phyloP scores from a whole-genome alignment of 805 yeast species.

The Candida nitratophila region DNA sequence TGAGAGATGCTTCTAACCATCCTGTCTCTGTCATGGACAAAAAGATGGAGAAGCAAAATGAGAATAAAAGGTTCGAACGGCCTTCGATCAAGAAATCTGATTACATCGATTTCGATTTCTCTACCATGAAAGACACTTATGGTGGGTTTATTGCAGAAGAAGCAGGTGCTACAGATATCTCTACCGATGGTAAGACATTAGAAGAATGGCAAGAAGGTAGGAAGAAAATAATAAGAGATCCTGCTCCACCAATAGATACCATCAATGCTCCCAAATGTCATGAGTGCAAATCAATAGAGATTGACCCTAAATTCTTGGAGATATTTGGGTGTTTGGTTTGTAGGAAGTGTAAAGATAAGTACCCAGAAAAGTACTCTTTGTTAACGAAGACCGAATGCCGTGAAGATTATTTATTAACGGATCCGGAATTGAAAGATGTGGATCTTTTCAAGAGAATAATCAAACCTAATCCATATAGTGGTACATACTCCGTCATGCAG shows the following conservation, averaged over 20 bases:
- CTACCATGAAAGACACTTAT: constrained; percentile 80
- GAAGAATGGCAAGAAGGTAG: constrained; percentile 45
- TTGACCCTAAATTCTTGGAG: constrained; percentile 64
- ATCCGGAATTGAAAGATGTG: constrained; percentile 78
- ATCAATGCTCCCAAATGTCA: constrained; percentile 72
- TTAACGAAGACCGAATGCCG: constrained; percentile 93
- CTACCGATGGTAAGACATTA: constrained; percentile 30
- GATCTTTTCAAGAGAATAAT: constrained; percentile 68
- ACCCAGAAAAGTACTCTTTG: constrained; percentile 84
- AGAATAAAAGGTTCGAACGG: constrained; percentile 7
- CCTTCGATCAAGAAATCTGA: constrained; percentile 54
- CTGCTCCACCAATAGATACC: constrained; percentile 68
- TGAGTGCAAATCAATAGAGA: constrained; percentile 77
- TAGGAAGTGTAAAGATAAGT: constrained; percentile 59
- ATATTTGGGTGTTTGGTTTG: constrained; percentile 78
- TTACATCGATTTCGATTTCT: constrained; percentile 78
- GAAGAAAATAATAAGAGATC: constrained; percentile 35
- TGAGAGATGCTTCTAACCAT: constrained; percentile 16
- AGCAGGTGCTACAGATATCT: constrained; percentile 11
- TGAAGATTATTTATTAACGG: constrained; percentile 88
- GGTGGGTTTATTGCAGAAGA: constrained; percentile 74
- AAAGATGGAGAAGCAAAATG: constrained; percentile 17
- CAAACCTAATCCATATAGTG: constrained; percentile 91
- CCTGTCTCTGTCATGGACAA: constrained; percentile 7
- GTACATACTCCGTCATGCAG: constrained; percentile 87